phyloP scores from a whole-genome alignment of 2,329 filamentous ascomycete species.

The Botryotinia calthae region DNA sequence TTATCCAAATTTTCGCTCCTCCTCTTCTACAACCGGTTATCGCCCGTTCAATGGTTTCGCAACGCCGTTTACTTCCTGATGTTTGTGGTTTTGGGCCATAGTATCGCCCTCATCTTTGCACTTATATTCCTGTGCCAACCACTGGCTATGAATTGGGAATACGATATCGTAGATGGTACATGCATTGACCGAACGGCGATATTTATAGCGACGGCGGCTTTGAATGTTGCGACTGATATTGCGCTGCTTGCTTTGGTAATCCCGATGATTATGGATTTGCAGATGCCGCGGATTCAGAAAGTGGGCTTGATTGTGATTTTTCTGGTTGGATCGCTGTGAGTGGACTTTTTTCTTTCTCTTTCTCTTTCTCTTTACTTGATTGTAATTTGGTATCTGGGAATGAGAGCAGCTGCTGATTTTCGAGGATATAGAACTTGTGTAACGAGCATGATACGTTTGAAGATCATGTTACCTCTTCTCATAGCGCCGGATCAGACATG shows the following conservation, averaged over 20 bases:
- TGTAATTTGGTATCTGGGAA: background rate
- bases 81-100: constrained; percentile 3
- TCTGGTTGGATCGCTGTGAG: constrained; percentile 12
- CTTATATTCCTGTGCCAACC: constrained; percentile 6
- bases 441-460: constrained; percentile 10
- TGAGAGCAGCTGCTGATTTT: background rate
- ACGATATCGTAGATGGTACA: background rate
- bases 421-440: background rate
- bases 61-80: constrained; percentile 5
- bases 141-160: constrained; percentile 5
- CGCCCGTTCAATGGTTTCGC: constrained; percentile 7
- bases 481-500: background rate
- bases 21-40: constrained; percentile 13
- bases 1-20: constrained; percentile 15
- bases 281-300: constrained; percentile 13
- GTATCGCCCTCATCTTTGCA: constrained; percentile 11
- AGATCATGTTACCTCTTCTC: constrained; percentile 5
- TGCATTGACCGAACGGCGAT: constrained; percentile 12
- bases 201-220: constrained; percentile 2
- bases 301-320: constrained; percentile 16
- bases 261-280: constrained; percentile 7
- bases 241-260: background rate
- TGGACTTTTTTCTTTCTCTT: background rate
- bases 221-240: constrained; percentile 12
- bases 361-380: background rate